Evolutionary conservation across 345 rosid species (phyloP).

Genomic region (Kernera saxatilis): DNA sequence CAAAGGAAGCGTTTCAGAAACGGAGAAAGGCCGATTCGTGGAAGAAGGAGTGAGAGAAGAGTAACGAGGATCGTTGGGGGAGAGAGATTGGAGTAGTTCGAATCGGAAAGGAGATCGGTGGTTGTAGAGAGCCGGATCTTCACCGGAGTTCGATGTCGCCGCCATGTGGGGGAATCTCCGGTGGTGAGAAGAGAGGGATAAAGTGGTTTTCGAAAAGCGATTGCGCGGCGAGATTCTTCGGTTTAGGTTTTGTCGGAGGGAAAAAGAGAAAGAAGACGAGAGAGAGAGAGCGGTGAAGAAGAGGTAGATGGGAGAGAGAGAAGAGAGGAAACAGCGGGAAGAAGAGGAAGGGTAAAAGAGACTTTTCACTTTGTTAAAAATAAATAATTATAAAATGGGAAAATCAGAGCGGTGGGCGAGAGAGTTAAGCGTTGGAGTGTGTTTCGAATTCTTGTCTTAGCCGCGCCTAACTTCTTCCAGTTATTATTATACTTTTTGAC

Average conservation of each 20-base stretch:
- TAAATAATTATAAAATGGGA: background rate
- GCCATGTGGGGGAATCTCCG: slow-evolving; percentile 17
- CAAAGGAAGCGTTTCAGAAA: slow-evolving; percentile 22
- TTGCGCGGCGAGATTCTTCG: background rate
- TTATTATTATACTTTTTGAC: background rate
- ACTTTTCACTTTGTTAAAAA: background rate
- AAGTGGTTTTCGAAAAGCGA: background rate
- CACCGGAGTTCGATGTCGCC: slow-evolving; percentile 40
- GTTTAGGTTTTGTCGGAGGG: slow-evolving; percentile 9
- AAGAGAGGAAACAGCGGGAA: slow-evolving; percentile 32
- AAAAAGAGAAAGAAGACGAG: background rate
- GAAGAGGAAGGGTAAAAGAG: background rate
- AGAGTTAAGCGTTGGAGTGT: background rate
- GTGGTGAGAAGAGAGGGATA: background rate
- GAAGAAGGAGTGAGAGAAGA: slow-evolving; percentile 19
- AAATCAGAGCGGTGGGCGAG: slow-evolving; percentile 20
- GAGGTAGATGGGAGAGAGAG: background rate
- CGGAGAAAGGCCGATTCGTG: slow-evolving; percentile 11
- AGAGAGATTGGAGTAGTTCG: slow-evolving; percentile 34
- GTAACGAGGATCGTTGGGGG: slow-evolving; percentile 21
- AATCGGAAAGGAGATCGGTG: slow-evolving; percentile 40
- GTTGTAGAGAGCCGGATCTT: slow-evolving; percentile 37
- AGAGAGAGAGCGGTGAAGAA: background rate
- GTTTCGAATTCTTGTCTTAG: slow-evolving; percentile 15
- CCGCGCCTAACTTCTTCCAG: slow-evolving; percentile 15